phyloP scores from a whole-genome alignment of 352 stramenopile species.

The Phytophthora litchii region DNA sequence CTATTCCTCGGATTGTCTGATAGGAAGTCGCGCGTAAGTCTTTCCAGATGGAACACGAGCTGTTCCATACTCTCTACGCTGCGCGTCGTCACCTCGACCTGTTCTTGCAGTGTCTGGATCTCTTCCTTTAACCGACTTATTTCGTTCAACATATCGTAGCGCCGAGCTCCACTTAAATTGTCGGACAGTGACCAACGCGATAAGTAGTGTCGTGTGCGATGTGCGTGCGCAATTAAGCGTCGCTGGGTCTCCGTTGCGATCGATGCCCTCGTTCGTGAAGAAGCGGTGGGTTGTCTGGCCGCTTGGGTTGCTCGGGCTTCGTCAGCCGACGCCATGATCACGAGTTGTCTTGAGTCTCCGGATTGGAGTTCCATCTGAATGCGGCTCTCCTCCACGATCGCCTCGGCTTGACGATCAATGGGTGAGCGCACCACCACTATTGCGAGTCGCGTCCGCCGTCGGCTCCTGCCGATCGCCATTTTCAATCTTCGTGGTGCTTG shows the following conservation, averaged over 20 bases:
- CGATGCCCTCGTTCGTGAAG: background rate
- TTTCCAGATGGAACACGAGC: slow-evolving; percentile 40
- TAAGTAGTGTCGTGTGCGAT: slow-evolving; percentile 33
- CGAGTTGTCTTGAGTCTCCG: slow-evolving; percentile 14
- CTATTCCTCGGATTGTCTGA: background rate
- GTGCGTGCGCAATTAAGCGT: slow-evolving; percentile 23
- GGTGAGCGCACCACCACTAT: slow-evolving; percentile 29
- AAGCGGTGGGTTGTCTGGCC: background rate
- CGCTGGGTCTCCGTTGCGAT: slow-evolving; percentile 20
- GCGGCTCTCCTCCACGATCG: slow-evolving; percentile 8
- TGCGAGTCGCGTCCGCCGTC: slow-evolving; percentile 14
- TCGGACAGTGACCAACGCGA: slow-evolving; percentile 18
- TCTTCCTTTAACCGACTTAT: slow-evolving; percentile 38
- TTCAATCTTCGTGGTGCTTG: slow-evolving; percentile 1
- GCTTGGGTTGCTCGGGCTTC: slow-evolving; percentile 14
- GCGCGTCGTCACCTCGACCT: slow-evolving; percentile 45
- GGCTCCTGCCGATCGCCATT: slow-evolving; percentile 22
- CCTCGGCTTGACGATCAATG: background rate
- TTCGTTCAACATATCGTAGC: slow-evolving; percentile 45
- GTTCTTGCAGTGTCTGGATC: slow-evolving; percentile 34
- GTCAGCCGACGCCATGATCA: slow-evolving; percentile 29
- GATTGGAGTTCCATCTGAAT: slow-evolving; percentile 26
- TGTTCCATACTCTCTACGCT: slow-evolving; percentile 46
- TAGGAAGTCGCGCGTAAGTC: slow-evolving; percentile 31
- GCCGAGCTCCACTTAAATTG: slow-evolving; percentile 31